These are phyloP conservation scores for Reutealis trisperma DNA, from an alignment of 345 rosid species.

Conservation along the genomic window DNA sequence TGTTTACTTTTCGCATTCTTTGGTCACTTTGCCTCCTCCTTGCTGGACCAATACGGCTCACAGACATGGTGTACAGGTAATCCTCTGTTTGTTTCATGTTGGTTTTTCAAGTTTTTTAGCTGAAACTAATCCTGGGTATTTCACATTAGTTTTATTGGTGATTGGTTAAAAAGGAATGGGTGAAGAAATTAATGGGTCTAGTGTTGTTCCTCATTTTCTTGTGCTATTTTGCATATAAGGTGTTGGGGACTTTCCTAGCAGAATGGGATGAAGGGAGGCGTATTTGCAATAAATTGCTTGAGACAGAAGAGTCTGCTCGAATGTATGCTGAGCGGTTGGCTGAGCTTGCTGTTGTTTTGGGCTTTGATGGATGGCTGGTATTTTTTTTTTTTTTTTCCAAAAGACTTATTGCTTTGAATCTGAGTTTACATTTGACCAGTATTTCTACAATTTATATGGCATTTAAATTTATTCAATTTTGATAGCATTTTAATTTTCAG, in stretches of 20 bases:
- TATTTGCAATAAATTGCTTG: slow-evolving; percentile 56
- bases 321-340: slow-evolving; percentile 69
- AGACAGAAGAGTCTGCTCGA: slow-evolving; percentile 68
- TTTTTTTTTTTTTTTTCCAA: neutral
- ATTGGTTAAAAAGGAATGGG: neutral
- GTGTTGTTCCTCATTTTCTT: too few relatives aligned
- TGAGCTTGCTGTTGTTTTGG: slow-evolving; percentile 65
- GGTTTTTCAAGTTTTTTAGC: neutral
- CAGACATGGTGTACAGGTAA: slow-evolving; percentile 69
- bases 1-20: slow-evolving; percentile 72
- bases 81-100: neutral
- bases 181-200: neutral
- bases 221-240: slow-evolving; percentile 47
- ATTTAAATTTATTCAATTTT: too few relatives aligned
- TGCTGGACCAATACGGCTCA: slow-evolving; percentile 93
- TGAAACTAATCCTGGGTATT: too few relatives aligned
- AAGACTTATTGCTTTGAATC: neutral
- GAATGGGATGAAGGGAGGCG: slow-evolving; percentile 80
- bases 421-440: neutral
- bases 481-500: neutral
- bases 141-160: neutral
- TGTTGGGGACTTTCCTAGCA: slow-evolving; percentile 80
- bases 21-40: slow-evolving; percentile 90
- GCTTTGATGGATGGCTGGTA: slow-evolving; percentile 97
- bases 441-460: neutral